phyloP scores from a whole-genome alignment of 176 grass and related monocot species.

The Cymbopogon citratus region DNA sequence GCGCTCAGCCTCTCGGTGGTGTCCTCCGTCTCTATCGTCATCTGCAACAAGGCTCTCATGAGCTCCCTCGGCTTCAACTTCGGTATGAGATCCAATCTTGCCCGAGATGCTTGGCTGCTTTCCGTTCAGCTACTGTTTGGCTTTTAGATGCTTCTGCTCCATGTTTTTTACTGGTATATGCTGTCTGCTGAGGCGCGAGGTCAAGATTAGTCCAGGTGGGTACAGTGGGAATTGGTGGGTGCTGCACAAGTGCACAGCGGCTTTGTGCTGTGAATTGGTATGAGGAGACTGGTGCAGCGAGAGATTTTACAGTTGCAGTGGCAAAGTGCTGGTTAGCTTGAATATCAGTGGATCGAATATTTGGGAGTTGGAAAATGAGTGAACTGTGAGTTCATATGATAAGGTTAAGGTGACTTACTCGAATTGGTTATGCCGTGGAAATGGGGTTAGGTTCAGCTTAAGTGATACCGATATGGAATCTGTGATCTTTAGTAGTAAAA shows the following conservation, averaged over 20 bases:
- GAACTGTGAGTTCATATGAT: constrained; percentile 2
- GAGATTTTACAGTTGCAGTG: not conserved
- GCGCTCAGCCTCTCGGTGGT: constrained; percentile 88
- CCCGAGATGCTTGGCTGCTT: not conserved
- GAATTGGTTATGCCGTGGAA: not conserved
- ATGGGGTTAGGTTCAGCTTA: constrained; percentile 5
- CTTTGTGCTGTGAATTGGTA: not conserved
- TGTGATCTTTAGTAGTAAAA: not conserved
- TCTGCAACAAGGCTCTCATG: constrained; percentile 98
- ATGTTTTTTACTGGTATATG: not conserved
- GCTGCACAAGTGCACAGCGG: not conserved
- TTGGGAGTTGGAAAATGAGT: not conserved
- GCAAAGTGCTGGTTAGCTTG: not conserved
- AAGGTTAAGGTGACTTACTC: not conserved
- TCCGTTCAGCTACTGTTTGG: not conserved
- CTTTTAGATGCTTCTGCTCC: not conserved
- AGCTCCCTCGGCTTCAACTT: constrained; percentile 95
- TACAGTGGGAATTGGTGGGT: not conserved
- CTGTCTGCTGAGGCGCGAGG: not conserved
- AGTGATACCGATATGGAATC: not conserved
- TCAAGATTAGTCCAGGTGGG: not conserved
- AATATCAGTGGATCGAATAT: not conserved
- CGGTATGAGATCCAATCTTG: constrained; percentile 66
- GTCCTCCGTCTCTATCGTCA: constrained; percentile 95
- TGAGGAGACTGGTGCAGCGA: not conserved